Conservation (phyloP, 306 rosid species). For the Senna tora region DNA sequence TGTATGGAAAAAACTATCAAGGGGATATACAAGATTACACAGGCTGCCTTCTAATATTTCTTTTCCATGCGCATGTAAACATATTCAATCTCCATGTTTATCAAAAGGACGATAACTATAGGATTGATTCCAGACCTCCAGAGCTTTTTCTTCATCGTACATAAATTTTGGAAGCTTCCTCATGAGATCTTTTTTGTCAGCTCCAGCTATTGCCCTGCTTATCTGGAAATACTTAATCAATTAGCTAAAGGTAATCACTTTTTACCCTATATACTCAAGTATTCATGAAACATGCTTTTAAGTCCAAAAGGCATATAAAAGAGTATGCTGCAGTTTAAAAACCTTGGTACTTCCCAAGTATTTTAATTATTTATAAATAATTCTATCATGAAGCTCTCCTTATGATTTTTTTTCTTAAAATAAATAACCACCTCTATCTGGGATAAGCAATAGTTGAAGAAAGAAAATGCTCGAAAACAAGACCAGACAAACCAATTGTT, state of each 20-base stretch:
- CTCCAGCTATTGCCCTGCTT: slow-evolving; percentile 59
- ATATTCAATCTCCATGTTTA: not conserved
- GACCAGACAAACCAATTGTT: not conserved
- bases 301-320: slow-evolving; percentile 17
- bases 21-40: too few species aligned
- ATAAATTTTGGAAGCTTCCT: slow-evolving; percentile 71
- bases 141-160: slow-evolving; percentile 68
- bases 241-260: slow-evolving; percentile 19
- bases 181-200: slow-evolving; percentile 63
- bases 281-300: not conserved
- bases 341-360: too few species aligned
- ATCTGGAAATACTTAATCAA: slow-evolving; percentile 42
- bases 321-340: not conserved
- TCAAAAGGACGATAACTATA: slow-evolving; percentile 27
- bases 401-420: too few species aligned
- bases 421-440: too few species aligned
- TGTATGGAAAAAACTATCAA: too few species aligned
- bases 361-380: too few species aligned
- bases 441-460: not conserved
- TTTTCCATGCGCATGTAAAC: too few species aligned
- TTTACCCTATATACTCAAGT: not conserved
- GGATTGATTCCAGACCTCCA: slow-evolving; percentile 56
- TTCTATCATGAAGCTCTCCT: not conserved
- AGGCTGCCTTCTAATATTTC: too few species aligned
- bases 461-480: not conserved